These are phyloP conservation scores for Boechera divaricarpa DNA, from an alignment of 345 rosid genomes.

Conservation along the genomic window DNA sequence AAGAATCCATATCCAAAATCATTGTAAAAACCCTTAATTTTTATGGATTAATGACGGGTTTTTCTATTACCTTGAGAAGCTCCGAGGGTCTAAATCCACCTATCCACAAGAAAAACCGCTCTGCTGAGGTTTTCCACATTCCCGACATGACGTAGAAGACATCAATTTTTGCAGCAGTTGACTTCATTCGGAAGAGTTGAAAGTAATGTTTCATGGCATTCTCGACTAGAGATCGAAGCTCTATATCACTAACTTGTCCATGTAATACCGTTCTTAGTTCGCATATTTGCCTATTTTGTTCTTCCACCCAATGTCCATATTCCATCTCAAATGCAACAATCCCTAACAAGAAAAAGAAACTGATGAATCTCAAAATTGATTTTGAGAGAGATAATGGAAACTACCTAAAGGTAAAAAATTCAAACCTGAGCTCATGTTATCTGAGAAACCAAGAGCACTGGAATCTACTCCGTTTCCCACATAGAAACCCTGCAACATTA, in stretches of 20 bases:
- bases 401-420: conserved; percentile 5
- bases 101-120: conserved; percentile 92
- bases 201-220: conserved; percentile 70
- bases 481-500: conserved; percentile 61
- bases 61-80: conserved; percentile 72
- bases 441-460: conserved; percentile 57
- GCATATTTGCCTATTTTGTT: conserved; percentile 63
- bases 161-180: conserved; percentile 74
- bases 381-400: background rate
- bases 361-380: background rate
- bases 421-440: conserved; percentile 69
- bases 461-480: conserved; percentile 61
- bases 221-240: conserved; percentile 73
- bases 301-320: conserved; percentile 87
- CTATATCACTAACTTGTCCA: conserved; percentile 60
- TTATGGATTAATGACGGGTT: background rate
- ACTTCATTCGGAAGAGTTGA: conserved; percentile 85
- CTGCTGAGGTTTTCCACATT: conserved; percentile 87
- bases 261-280: conserved; percentile 69
- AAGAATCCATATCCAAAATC: background rate
- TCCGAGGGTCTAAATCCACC: conserved; percentile 97
- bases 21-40: background rate
- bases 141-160: conserved; percentile 87
- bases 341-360: conserved; percentile 47
- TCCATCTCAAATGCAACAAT: conserved; percentile 86